Evolutionary conservation across 495 filamentous ascomycete species (phyloP).

Genomic region (Arthonia radiata): DNA sequence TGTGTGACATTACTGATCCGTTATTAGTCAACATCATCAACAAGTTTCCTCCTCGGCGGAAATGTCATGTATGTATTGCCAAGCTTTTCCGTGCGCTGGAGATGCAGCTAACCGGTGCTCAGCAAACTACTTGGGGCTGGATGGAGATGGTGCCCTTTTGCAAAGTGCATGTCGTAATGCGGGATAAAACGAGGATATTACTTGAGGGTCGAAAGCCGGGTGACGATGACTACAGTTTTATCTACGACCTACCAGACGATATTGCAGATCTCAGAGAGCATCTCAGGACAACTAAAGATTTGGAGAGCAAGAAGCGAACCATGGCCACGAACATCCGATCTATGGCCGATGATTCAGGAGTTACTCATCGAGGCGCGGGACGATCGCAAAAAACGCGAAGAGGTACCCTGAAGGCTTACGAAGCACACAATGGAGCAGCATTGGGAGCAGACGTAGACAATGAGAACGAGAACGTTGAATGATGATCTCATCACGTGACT

Average conservation of each 20-base stretch:
- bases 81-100: slow-evolving; percentile 6
- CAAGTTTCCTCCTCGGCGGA: slow-evolving; percentile 16
- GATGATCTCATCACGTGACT: too few species aligned
- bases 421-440: too few species aligned
- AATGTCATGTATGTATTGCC: slow-evolving; percentile 17
- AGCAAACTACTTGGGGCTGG: slow-evolving; percentile 36
- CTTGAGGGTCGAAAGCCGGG: slow-evolving; percentile 16
- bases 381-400: too few species aligned
- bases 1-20: slow-evolving; percentile 75
- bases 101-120: slow-evolving; percentile 8
- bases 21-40: slow-evolving; percentile 29
- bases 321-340: too few species aligned
- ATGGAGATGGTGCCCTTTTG: slow-evolving; percentile 50
- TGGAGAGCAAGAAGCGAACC: too few species aligned
- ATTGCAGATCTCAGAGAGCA: too few species aligned
- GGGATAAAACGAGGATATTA: slow-evolving; percentile 39
- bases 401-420: too few species aligned
- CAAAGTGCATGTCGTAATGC: slow-evolving; percentile 68
- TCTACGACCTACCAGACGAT: slow-evolving; percentile 22
- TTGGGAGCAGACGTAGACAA: too few species aligned
- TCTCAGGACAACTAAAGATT: too few species aligned
- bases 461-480: too few species aligned
- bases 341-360: too few species aligned
- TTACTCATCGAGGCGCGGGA: too few species aligned
- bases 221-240: slow-evolving; percentile 24